phyloP scores from a whole-genome alignment of 768 basidiomycete genomes.

The Auricularia sp. region DNA sequence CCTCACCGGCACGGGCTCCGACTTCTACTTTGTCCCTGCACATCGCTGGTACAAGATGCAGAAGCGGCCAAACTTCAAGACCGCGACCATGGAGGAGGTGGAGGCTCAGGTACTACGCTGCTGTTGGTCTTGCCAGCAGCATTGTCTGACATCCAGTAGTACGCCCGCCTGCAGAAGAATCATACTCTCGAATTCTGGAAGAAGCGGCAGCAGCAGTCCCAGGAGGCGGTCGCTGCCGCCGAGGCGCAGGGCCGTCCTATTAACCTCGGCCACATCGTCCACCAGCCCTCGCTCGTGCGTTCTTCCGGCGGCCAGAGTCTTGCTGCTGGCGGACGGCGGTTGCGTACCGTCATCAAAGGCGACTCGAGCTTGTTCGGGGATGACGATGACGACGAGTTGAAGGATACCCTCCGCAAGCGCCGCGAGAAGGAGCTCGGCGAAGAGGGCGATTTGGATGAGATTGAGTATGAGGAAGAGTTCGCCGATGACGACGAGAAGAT shows the following conservation, averaged over 20 bases:
- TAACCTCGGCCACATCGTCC: background rate
- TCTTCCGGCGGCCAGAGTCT: conserved; percentile 40
- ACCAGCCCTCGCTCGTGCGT: conserved; percentile 34
- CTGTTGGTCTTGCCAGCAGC: conserved; percentile 8
- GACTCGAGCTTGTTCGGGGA: conserved; percentile 53
- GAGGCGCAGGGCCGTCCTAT: background rate
- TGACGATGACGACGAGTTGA: conserved; percentile 51
- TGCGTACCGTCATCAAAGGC: conserved; percentile 63
- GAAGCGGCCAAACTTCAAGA: conserved; percentile 62
- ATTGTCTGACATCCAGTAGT: conserved; percentile 23
- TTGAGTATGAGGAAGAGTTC: conserved; percentile 76
- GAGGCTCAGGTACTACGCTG: background rate
- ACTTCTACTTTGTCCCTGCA: conserved; percentile 83
- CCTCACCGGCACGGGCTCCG: conserved; percentile 51
- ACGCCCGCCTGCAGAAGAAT: conserved; percentile 55
- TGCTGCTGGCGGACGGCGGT: conserved; percentile 56
- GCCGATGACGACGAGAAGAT: conserved; percentile 78
- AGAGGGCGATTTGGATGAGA: conserved; percentile 77
- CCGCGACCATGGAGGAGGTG: conserved; percentile 57
- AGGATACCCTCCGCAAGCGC: conserved; percentile 32
- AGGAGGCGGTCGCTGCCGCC: background rate
- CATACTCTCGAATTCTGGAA: conserved; percentile 67
- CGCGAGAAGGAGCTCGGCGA: conserved; percentile 53
- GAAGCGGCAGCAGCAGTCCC: conserved; percentile 36
- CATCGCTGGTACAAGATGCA: conserved; percentile 91